phyloP scores from a whole-genome alignment of 495 filamentous ascomycete species.

The Poronia punctata region DNA sequence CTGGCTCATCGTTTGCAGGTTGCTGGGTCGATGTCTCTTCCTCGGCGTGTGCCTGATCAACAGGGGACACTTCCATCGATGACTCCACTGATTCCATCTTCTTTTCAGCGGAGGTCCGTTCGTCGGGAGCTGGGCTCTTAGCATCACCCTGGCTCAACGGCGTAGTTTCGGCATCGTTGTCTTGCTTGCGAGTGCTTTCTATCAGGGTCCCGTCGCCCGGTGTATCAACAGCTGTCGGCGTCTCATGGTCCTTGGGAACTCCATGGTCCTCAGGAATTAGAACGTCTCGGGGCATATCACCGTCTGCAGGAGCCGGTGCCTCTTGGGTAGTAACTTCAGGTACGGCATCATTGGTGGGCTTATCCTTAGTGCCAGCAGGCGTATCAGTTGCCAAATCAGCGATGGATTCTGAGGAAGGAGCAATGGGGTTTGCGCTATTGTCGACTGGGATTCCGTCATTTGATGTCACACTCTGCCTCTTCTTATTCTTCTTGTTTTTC shows the following conservation, averaged over 20 bases:
- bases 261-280: background rate
- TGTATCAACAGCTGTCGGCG: too few species aligned
- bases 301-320: conserved; percentile 3
- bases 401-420: too few species aligned
- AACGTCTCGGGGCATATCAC: background rate
- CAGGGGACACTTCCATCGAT: background rate
- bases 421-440: background rate
- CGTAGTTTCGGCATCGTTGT: background rate
- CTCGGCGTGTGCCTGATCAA: background rate
- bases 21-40: background rate
- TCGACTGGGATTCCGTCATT: background rate
- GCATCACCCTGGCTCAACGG: background rate
- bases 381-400: too few species aligned
- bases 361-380: too few species aligned
- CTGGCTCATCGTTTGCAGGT: background rate
- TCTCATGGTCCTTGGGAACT: background rate
- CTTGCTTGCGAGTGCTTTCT: background rate
- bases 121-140: background rate
- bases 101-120: conserved; percentile 3
- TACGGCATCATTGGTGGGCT: background rate
- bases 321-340: background rate
- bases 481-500: conserved; percentile 25
- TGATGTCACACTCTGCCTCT: conserved; percentile 10
- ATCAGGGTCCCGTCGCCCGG: too few species aligned
- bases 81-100: background rate